Evolutionary conservation across 768 basidiomycete genomes (phyloP).

Genomic region (Leccinum incarnatum): DNA sequence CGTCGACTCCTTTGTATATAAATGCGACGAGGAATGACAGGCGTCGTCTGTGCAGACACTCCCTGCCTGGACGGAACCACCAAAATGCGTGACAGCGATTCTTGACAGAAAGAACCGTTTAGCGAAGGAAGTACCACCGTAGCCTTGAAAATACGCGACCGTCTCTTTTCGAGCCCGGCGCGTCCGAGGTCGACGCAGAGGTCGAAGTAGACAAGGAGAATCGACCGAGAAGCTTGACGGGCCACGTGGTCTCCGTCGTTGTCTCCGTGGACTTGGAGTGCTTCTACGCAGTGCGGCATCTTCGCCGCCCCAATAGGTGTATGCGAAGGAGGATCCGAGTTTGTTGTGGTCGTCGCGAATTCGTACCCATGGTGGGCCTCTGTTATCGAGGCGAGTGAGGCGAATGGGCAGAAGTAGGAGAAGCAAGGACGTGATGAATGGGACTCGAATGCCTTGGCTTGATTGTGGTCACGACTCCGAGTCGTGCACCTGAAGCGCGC

Average conservation of each 20-base stretch:
- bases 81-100: neutral
- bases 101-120: slow-evolving; percentile 25
- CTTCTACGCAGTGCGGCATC: neutral
- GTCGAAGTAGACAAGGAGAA: slow-evolving; percentile 5
- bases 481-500: neutral
- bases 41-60: slow-evolving; percentile 10
- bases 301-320: slow-evolving; percentile 21
- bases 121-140: slow-evolving; percentile 26
- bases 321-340: slow-evolving; percentile 28
- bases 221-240: slow-evolving; percentile 12
- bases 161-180: neutral
- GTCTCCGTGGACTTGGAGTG: slow-evolving; percentile 12
- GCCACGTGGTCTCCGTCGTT: slow-evolving; percentile 4
- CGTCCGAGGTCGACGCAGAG: neutral
- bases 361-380: slow-evolving; percentile 28
- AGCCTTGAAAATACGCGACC: slow-evolving; percentile 4
- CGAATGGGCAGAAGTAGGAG: neutral
- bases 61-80: neutral
- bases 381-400: slow-evolving; percentile 2
- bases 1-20: neutral
- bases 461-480: slow-evolving; percentile 5
- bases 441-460: slow-evolving; percentile 1
- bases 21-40: neutral
- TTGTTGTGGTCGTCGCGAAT: slow-evolving; percentile 26
- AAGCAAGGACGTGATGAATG: slow-evolving; percentile 3